Percentiles rank a stretch among this genome's conserved stretches.
Evolutionary conservation across 257 asterid genomes (phyloP).

Genomic region (Solanum ossicruentum): DNA sequence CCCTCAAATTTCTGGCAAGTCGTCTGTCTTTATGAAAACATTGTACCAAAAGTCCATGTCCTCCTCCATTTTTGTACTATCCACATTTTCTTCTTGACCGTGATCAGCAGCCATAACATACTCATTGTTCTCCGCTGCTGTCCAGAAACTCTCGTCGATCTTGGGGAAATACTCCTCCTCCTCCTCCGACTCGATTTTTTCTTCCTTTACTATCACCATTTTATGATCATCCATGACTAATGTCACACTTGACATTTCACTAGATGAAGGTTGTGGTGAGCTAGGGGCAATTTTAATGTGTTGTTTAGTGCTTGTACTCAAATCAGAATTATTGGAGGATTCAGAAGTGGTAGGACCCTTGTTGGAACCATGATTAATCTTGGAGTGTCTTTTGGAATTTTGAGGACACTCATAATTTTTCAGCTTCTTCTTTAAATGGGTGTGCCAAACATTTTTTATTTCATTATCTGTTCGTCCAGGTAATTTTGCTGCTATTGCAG

Average conservation of each 20-base stretch:
- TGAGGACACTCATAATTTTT: not conserved
- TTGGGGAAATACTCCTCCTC: not conserved
- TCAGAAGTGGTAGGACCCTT: not conserved
- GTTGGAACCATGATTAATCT: not conserved
- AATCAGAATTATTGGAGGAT: not conserved
- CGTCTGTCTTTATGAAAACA: conserved; percentile 1
- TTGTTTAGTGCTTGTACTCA: not conserved
- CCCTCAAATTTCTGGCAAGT: conserved; percentile 1
- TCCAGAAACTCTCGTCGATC: conserved; percentile 3
- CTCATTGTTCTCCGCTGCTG: not conserved
- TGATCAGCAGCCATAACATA: not conserved
- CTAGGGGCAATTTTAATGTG: not conserved
- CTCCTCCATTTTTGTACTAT: not conserved
- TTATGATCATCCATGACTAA: not conserved
- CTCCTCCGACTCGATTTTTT: not conserved
- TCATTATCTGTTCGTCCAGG: conserved; percentile 2
- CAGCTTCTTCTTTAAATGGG: not conserved
- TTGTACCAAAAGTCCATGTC: conserved; percentile 8
- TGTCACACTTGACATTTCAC: not conserved
- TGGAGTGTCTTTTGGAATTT: not conserved
- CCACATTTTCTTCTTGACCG: not conserved
- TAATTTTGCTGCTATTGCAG: not conserved
- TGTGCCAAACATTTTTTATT: conserved; percentile 8
- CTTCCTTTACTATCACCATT: not conserved
- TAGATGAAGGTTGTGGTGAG: not conserved